Evolutionary conservation across 306 rosid genomes (phyloP).

Genomic region (Argentina anserina): DNA sequence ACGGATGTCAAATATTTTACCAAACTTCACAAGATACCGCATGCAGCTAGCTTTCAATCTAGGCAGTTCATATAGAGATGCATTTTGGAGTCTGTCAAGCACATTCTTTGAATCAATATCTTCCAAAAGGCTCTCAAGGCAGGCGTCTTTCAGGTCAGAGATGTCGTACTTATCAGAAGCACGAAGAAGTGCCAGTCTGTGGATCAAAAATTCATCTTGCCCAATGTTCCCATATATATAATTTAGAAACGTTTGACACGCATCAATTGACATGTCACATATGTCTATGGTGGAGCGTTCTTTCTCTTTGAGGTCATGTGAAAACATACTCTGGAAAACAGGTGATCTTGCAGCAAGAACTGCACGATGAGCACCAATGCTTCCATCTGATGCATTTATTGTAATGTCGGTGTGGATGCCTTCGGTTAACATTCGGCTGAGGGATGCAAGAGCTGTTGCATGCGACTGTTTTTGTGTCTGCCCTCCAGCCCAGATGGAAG

Average conservation of each 20-base stretch:
- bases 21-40: constrained; percentile 84
- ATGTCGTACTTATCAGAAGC: constrained; percentile 96
- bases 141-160: constrained; percentile 70
- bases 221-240: constrained; percentile 77
- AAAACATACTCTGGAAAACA: constrained; percentile 89
- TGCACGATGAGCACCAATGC: constrained; percentile 86
- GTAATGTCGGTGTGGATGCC: constrained; percentile 84
- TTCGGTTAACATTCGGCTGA: constrained; percentile 75
- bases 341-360: constrained; percentile 87
- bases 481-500: constrained; percentile 79
- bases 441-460: constrained; percentile 61
- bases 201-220: constrained; percentile 65
- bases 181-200: constrained; percentile 71
- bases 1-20: constrained; percentile 74
- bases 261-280: constrained; percentile 80
- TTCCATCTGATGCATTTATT: constrained; percentile 79
- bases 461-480: constrained; percentile 50
- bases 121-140: constrained; percentile 90
- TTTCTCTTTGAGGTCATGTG: constrained; percentile 85
- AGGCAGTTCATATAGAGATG: constrained; percentile 68
- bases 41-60: constrained; percentile 69
- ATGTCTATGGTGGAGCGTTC: constrained; percentile 74
- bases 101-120: constrained; percentile 89
- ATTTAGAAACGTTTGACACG: constrained; percentile 74
- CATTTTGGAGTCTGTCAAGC: constrained; percentile 92